Base-by-base conservation (phyloP, 2,329 filamentous ascomycete species). In the Amesomyces nigricolor region DNA sequence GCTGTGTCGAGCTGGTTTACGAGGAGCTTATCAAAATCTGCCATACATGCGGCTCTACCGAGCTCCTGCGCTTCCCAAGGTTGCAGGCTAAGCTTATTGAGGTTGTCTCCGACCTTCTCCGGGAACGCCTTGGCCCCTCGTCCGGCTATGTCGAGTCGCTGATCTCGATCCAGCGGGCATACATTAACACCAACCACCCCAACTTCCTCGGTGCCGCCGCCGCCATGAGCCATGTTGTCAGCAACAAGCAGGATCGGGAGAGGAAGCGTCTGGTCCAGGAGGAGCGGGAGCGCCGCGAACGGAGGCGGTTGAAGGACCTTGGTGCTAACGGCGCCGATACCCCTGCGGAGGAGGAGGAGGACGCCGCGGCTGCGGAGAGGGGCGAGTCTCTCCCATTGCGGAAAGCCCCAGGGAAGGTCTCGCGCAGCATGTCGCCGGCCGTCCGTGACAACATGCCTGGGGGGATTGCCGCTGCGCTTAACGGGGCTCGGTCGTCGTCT, bases 21-120 rank as follows among this genome's bases (percentile, higher is more conserved):
- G 94, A 99, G 70, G 94, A 99, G 72, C 80, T 99, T 44, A 99
- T 99, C 76, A 99, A 99, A 75, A 97, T 99, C 63, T 96, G 94
- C 74, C 94, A 99, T 70, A 99, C 94, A 1, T 99, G 94, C 73
- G 94, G 94, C 59, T 96, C 91, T 2, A 95, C 88, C 14, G 94
- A 99, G 71, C 82, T 99, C 17, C 88, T 89, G 51, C 82, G 94
- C 60, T 99, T 92, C 71, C 94, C 94, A 11, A 84, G 94, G 59
- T 78, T 99, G 51, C 94, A 99, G 73, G 94, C 86, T 51, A 97
- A 97, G 74, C 85, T 99, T 43, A 99, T 99, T 61, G 94, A 99
- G 72, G 92, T 96, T 16, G 94, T 99, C 2, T 97, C 94, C 6
- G 94, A 99, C 69, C 83, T 99, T 44, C 79, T 99, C 50, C 86